These are phyloP conservation scores for Fusarium keratoplasticum DNA, from an alignment of 2,329 filamentous ascomycete species.

Conservation along the genomic window DNA sequence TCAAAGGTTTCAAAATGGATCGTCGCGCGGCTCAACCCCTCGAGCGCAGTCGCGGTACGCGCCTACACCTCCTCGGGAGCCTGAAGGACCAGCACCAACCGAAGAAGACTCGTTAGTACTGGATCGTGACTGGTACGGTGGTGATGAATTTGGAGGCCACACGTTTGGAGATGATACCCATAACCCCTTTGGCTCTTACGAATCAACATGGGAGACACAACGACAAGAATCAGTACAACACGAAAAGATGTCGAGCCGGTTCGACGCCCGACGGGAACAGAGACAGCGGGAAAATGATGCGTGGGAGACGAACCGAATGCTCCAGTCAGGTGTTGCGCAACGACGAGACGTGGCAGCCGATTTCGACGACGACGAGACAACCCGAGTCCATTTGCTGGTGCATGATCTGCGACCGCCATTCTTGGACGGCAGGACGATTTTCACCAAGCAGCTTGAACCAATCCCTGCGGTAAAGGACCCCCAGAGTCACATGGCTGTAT, in stretches of 20 bases:
- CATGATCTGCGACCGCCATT: slow-evolving; percentile 96
- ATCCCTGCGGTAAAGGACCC: slow-evolving; percentile 92
- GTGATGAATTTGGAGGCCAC: slow-evolving; percentile 84
- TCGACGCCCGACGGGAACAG: slow-evolving; percentile 78
- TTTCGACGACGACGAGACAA: slow-evolving; percentile 92
- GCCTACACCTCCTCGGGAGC: slow-evolving; percentile 52
- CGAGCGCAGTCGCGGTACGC: slow-evolving; percentile 53
- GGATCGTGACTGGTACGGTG: slow-evolving; percentile 93
- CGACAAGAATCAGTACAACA: slow-evolving; percentile 81
- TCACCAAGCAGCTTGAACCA: slow-evolving; percentile 96
- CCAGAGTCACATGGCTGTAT: slow-evolving; percentile 99
- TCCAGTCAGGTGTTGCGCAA: slow-evolving; percentile 95
- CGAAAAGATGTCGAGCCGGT: slow-evolving; percentile 82
- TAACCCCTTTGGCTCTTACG: slow-evolving; percentile 87
- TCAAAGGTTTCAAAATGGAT: slow-evolving; percentile 48
- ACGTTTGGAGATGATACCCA: slow-evolving; percentile 92
- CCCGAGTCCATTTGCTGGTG: slow-evolving; percentile 88
- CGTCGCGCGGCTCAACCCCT: slow-evolving; percentile 50
- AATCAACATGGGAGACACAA: slow-evolving; percentile 78
- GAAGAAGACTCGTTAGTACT: slow-evolving; percentile 79
- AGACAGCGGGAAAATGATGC: slow-evolving; percentile 95
- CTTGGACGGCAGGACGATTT: slow-evolving; percentile 92
- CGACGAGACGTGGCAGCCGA: slow-evolving; percentile 83
- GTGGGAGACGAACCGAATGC: slow-evolving; percentile 99
- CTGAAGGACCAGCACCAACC: slow-evolving; percentile 69